These are phyloP conservation scores for Russula dissimulans DNA, from an alignment of 768 basidiomycete species.

Conservation along the genomic window DNA sequence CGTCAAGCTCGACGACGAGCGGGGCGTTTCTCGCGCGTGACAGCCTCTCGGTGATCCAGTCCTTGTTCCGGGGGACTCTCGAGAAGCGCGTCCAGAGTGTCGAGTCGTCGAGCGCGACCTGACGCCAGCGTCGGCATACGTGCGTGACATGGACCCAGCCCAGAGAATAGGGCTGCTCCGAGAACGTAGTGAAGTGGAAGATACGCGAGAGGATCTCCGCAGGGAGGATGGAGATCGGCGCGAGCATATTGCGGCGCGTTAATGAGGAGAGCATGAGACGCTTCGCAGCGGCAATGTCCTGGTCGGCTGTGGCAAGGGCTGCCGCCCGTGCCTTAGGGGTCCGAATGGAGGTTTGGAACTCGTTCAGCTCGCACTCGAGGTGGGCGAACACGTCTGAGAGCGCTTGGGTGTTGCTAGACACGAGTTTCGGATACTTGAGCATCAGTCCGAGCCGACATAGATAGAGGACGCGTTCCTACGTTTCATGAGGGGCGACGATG, in stretches of 20 bases:
- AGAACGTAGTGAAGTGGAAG: background rate
- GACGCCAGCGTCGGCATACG: constrained; percentile 15
- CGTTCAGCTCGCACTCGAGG: background rate
- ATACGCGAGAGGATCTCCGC: constrained; percentile 11
- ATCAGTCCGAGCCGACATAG: background rate
- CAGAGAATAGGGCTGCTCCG: background rate
- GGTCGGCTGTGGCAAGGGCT: too few relatives aligned
- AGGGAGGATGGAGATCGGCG: constrained; percentile 2
- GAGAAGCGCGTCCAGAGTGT: too few relatives aligned
- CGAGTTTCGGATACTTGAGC: too few relatives aligned
- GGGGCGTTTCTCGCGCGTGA: background rate
- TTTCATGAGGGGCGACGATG: background rate
- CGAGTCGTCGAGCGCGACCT: constrained; percentile 3
- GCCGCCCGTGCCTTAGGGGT: background rate
- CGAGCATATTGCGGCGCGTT: background rate
- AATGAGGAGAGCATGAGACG: too few relatives aligned
- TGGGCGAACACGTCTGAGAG: background rate
- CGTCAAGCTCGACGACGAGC: background rate
- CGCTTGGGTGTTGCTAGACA: background rate
- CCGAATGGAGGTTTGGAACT: background rate
- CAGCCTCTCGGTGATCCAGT: too few relatives aligned
- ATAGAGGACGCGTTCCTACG: background rate
- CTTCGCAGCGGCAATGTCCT: too few relatives aligned
- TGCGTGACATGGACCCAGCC: background rate
- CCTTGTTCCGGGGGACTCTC: too few relatives aligned